Evolutionary conservation across 2,329 filamentous ascomycete genomes (phyloP), one percentile per base, ranked within the genome.

Genomic region (Arthrobotrys musiformis): DNA sequence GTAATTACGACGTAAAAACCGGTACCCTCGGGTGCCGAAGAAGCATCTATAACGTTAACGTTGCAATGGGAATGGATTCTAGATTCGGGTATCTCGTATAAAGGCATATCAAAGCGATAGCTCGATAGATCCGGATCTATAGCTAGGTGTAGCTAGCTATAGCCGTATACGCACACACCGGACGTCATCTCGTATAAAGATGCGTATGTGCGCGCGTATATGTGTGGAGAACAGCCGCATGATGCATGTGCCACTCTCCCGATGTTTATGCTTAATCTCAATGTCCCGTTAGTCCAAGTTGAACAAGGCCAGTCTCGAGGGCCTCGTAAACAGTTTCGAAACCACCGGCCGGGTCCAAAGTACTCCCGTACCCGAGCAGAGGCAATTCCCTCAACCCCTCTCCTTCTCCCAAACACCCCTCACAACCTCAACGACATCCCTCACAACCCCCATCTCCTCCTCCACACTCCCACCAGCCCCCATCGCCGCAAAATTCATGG

Each of bases 361-460:
- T 48, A 19, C 40, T 44, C 7, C 19, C 2, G 19, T 42, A 19
- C 9, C 9, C 40, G 40, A 42, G 17, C 42, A 24, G 22, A 19
- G 1, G n/a, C 5, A 19, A 6, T 5, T 22, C 42, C 15, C n/a
- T 22, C 19, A 19, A 37, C 33, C 30, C 54, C 6, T 58, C 33
- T 79, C 70, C 56, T 73, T 5, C 83, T 79, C 19, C 79, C 82
- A 81, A 42, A 83, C 79, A 60, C 82, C 82, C 73, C 84, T 82
- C 52, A 91, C 83, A 80, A 88, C 86, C 48, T 85, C 84, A 82
- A 90, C 85, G 13, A 94, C 88, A 54, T 92, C 88, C 73, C 91
- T 88, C 33, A 94, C 89, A 44, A 97, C 89, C 79, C 87, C 88
- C 81, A 97, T 94, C 85, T 98, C 94, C 85, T 98, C 95, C 82